Evolutionary conservation across 2,329 filamentous ascomycete species (phyloP), one percentile per base, ranked within the genome.

Genomic region (Venturiaceae sp.): DNA sequence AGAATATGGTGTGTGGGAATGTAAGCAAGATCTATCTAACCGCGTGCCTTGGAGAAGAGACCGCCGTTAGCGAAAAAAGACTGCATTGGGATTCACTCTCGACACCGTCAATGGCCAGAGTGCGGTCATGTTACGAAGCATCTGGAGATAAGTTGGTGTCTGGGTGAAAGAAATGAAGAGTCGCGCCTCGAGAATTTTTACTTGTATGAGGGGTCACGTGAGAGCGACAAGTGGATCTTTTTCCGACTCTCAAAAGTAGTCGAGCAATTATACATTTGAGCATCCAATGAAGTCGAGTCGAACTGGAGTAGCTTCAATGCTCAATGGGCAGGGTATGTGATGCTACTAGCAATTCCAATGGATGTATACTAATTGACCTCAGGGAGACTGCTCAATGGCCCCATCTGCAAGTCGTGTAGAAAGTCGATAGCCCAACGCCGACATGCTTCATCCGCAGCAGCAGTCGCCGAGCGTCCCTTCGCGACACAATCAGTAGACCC

Each of bases 11-110:
- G 37, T 39, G 21, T 36, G 36, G 36, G 26, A 69, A 81, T 96
- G 89, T 95, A 74, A 80, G 87, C 90, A 90, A 85, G 84, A 83
- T 83, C 91, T 95, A 96, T 96, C 91, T 95, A 96, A 92, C 90
- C 81, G 87, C 85, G 86, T 83, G 81, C 88, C 86, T 88, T 90
- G 83, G 73, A 75, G 70, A 75, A 76, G 83, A 88, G 91, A 90
- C 88, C 86, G 86, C 88, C 84, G 91, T 88, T 96, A 96, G 92
- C 92, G 92, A 95, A 91, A 91, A 16, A 89, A 88, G 87, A 87
- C 87, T 89, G 87, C 85, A 76, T 23, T 11, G 69, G 66, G 69
- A 75, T 88, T 77, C 72, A 4, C 71, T 96, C 88, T 96, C 72
- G 89, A 89, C 92, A 94, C 84, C 77, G 75, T 84, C 81, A 94